Percentiles rank a stretch among this genome's conserved stretches.
phyloP scores from a whole-genome alignment of 345 rosid species.

The Populus simonii region DNA sequence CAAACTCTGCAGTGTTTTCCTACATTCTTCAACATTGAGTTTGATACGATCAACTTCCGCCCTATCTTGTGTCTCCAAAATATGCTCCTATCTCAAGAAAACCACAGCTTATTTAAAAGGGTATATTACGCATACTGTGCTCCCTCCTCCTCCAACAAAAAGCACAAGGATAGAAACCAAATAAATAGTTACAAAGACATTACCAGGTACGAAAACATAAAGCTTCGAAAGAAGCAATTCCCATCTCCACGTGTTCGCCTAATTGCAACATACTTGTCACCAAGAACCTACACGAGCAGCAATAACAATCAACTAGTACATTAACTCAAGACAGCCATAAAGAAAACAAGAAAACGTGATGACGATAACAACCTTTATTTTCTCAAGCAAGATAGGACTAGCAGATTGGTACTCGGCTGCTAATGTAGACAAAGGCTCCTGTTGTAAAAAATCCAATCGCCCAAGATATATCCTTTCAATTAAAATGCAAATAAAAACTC shows the following conservation, averaged over 20 bases:
- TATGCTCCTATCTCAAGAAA: conserved; percentile 60
- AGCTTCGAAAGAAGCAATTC: conserved; percentile 93
- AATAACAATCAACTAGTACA: background rate
- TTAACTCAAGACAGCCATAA: background rate
- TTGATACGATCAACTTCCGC: conserved; percentile 84
- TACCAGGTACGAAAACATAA: conserved; percentile 95
- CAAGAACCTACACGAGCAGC: conserved; percentile 52
- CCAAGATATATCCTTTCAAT: background rate
- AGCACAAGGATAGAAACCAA: background rate
- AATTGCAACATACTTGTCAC: conserved; percentile 62
- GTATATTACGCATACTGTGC: background rate
- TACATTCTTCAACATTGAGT: conserved; percentile 78
- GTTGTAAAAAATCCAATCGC: conserved; percentile 17
- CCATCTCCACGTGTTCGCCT: conserved; percentile 98
- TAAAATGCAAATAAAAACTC: background rate
- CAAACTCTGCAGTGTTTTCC: conserved; percentile 84
- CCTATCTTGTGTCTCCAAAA: conserved; percentile 73
- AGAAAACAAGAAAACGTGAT: background rate
- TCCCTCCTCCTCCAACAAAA: conserved; percentile 10
- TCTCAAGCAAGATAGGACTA: conserved; percentile 83
- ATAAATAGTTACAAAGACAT: conserved; percentile 19
- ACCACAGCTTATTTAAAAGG: background rate
- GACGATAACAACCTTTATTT: conserved; percentile 62
- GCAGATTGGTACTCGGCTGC: conserved; percentile 85
- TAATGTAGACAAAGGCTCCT: conserved; percentile 86